Base-by-base conservation (phyloP, 257 asterid species). In the Solanum infundibuliforme region DNA sequence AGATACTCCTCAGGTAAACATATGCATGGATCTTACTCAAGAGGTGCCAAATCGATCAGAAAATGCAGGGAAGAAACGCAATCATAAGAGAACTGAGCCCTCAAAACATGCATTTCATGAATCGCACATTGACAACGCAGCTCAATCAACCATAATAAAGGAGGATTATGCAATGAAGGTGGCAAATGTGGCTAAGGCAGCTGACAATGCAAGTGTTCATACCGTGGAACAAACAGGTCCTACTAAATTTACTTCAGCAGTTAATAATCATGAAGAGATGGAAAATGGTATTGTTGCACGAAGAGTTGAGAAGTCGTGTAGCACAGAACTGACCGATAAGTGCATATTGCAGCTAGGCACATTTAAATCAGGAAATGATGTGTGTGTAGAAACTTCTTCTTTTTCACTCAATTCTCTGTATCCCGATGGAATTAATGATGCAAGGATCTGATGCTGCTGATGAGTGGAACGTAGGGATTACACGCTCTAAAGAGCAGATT, bases 11-110 rank as follows among this genome's bases (percentile, higher is more conserved):
- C 86, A 31, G 68, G 29, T 21, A 5, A 60, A 60, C 13, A 8
- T 91, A 41, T 16, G 68, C 8, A 21, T 87, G 69, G 52, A 25
- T 87, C 89, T 87, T 48, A 89, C 38, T 58, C 89, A 89, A 91
- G 88, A 91, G 88, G 43, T 35, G 62, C 20, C 41, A 34, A 72
- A 6, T 14, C 83, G 38, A 89, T 83, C 85, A 46, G 91, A 74
- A 74, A 86, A 72, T 79, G 85, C 13, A n/a, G 91, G 83, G 76
- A 32, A 41, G 12, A 82, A 76, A 73, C 60, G 35, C 38, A 21
- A 66, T 79, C 88, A 41, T 25, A 86, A 79, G 31, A 84, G 71
- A 85, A 12, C 66, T 55, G 87, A 66, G 58, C 74, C 55, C 34
- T 21, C 79, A 11, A 85, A 74, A 46, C 79, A 86, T 55, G 75